Evolutionary conservation across 2,329 filamentous ascomycete genomes (phyloP).

Genomic region (Davidsoniella australis): DNA sequence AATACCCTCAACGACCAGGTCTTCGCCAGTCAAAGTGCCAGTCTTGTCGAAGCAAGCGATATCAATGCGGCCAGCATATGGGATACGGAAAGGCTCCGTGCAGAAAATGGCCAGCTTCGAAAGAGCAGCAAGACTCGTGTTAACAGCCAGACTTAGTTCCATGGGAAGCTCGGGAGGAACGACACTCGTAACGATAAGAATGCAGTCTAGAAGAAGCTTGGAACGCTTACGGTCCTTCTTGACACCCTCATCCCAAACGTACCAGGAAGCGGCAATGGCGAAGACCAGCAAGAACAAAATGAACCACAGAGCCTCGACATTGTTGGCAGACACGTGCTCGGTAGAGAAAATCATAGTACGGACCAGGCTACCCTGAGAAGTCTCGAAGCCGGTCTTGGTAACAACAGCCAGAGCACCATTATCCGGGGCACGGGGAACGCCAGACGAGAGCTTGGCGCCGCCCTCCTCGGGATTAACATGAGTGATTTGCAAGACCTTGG

Average conservation of each 20-base stretch:
- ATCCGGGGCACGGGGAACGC: constrained; percentile 72
- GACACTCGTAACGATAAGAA: constrained; percentile 94
- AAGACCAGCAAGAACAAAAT: constrained; percentile 94
- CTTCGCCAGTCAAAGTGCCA: constrained; percentile 87
- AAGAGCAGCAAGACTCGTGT: constrained; percentile 85
- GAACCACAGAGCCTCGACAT: constrained; percentile 88
- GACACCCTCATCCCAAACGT: constrained; percentile 96
- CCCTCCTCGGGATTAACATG: constrained; percentile 68
- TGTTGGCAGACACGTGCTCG: constrained; percentile 96
- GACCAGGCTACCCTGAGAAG: constrained; percentile 90
- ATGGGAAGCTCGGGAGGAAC: constrained; percentile 97
- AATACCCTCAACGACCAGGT: constrained; percentile 91
- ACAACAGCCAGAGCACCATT: constrained; percentile 88
- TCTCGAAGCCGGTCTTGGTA: constrained; percentile 96
- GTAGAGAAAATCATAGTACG: constrained; percentile 99
- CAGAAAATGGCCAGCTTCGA: constrained; percentile 97
- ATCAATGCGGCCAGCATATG: constrained; percentile 86
- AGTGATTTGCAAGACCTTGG: constrained; percentile 89
- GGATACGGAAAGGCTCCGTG: constrained; percentile 96
- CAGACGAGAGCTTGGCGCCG: constrained; percentile 52
- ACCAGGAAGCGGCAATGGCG: constrained; percentile 94
- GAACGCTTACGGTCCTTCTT: constrained; percentile 88
- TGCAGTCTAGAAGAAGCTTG: constrained; percentile 89
- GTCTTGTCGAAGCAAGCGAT: constrained; percentile 98
- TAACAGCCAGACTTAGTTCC: constrained; percentile 93